Base-by-base conservation (phyloP, 2,329 filamentous ascomycete species). In the Cladosporium cucumerinum region DNA sequence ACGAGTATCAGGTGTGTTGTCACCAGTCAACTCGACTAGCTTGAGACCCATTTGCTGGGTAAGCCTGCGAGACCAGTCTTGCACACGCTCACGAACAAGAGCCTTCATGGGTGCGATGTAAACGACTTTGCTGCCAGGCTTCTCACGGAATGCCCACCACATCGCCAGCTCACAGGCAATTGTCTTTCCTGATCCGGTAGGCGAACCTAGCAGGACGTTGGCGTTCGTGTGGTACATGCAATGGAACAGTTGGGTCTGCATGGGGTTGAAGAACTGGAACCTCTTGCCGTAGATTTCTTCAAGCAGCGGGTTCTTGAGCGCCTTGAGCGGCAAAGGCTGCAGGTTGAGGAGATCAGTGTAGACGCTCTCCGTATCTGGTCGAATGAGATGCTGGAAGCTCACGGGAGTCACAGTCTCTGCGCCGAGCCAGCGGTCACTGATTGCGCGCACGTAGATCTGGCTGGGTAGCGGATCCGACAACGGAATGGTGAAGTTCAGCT, bases 41-140 rank as follows among this genome's bases (percentile, higher is more conserved):
- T 92, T 96, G 68, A 98, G 77, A 0, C 93, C 93, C 81, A 98
- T 88, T 1, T 93, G 91, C 1, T 84, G 82, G 0, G 93, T 92
- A 36, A 99, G 84, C 18, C 95, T 87, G 65, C 86, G 86, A 14
- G 90, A 87, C 96, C 95, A 99, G 75, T 99, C 96, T 73, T 96
- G 91, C 28, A 99, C 94, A 78, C 95, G 88, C 77, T 99, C 95
- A 3, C 95, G 91, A 23, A 99, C 95, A 34, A 99, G 87, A 0
- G 96, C 96, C 78, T 99, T 99, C 96, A 99, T 99, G 0, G 96
- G 96, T 2, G 95, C 95, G 74, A 99, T 98, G 76, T 99, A 99
- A 14, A 99, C 95, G 2, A 99, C 93, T 79, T 99, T 99, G 3
- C 93, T 97, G 3, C 93, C 93, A 1, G 95, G 95, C 59, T 90